A percentile compares a stretch with the other conserved stretches of the same genome.
Evolutionary conservation across 495 filamentous ascomycete genomes (phyloP).

Genomic region (Jackrogersella minutella): DNA sequence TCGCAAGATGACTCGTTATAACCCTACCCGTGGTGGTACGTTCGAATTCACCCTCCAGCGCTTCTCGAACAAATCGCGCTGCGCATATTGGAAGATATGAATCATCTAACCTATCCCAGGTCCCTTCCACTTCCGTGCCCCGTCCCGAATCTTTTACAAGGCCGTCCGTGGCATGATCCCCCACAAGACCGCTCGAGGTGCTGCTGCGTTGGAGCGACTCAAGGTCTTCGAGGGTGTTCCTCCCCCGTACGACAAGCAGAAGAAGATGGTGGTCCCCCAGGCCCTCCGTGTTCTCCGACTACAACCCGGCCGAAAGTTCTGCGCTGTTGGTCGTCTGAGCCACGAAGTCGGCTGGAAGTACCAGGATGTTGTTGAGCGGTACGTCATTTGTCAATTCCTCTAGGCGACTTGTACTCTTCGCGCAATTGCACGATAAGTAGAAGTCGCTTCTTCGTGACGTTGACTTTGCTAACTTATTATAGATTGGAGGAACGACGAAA

Average conservation of each 20-base stretch:
- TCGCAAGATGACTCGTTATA: constrained; percentile 99
- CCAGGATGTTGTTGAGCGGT: constrained; percentile 97
- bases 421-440: not conserved
- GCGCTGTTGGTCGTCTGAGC: constrained; percentile 95
- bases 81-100: not conserved
- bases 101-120: constrained; percentile 63
- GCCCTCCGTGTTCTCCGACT: constrained; percentile 92
- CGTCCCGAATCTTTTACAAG: constrained; percentile 99
- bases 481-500: constrained; percentile 99
- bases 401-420: not conserved
- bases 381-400: constrained; percentile 50
- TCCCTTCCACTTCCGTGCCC: constrained; percentile 99
- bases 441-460: not conserved
- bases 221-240: constrained; percentile 99
- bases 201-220: constrained; percentile 94
- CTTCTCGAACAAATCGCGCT: constrained; percentile 19
- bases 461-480: constrained; percentile 52
- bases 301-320: constrained; percentile 99
- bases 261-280: constrained; percentile 98
- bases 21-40: constrained; percentile 96
- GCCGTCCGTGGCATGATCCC: constrained; percentile 99
- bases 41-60: constrained; percentile 34
- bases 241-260: constrained; percentile 99
- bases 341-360: constrained; percentile 99
- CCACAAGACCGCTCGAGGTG: constrained; percentile 98